Evolutionary conservation across 2,329 filamentous ascomycete genomes (phyloP), one percentile per base, ranked within the genome.

Genomic region (Clonostachys byssicola): DNA sequence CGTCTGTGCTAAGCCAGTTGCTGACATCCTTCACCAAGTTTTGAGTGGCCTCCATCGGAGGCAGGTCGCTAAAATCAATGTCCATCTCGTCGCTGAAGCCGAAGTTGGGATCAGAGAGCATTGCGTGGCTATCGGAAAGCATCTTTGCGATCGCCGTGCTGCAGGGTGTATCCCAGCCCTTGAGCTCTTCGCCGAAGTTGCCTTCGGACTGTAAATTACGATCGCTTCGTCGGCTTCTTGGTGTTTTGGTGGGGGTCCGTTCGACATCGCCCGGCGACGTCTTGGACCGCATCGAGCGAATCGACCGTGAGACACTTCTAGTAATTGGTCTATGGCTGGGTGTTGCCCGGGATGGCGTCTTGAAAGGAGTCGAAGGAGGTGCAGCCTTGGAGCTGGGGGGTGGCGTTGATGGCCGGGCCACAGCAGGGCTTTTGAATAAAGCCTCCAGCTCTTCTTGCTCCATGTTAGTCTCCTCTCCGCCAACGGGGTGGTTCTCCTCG

Each of bases 141-240:
- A 89, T 71, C 55, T 86, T 77, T 52, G 78, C 80, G 35, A 89
- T 73, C 18, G 83, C 80, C 36, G 78, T 73, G 3, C 81, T 82
- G 56, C 86, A 78, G 0, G 83, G 83, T 6, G 81, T 82, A 47
- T 75, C 72, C 42, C 71, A 67, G 4, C 67, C 52, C 30, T 16
- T 30, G 23, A 30, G 23, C 23, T 30, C 16, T 43, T 51, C 58
- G 8, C 67, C 65, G 42, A 74, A 66, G 38, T 64, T 60, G 7
- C 61, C 33, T 8, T 33, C 39, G 5, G 20, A 12, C 20, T 51
- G 47, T 6, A 30, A 30, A 30, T 64, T 59, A 34, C 71, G 66
- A 20, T 74, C 74, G 47, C 71, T 76, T 35, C 71, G 69, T 48
- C 72, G 65, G 66, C 69, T 42, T 60, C 58, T 5, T 30, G 74